phyloP scores from a whole-genome alignment of 2,329 filamentous ascomycete species.

The Alternaria postmessia region DNA sequence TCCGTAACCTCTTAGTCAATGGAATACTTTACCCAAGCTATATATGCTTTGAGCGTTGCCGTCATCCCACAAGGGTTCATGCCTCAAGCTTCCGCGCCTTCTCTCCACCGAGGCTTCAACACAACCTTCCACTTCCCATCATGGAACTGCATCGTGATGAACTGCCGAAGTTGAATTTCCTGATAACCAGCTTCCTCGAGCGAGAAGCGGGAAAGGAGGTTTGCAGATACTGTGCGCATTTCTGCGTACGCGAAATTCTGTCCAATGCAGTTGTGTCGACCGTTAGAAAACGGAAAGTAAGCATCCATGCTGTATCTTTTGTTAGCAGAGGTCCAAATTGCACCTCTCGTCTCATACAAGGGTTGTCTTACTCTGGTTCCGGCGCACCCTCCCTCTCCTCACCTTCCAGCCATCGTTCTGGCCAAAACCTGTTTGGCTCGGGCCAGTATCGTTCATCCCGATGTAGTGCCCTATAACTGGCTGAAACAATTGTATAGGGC shows the following conservation, averaged over 20 bases:
- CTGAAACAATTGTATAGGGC: constrained; percentile 2
- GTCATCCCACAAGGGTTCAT: not conserved
- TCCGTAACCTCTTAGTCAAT: not conserved
- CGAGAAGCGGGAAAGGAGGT: not conserved
- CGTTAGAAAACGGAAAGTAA: constrained; percentile 4
- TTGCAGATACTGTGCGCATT: constrained; percentile 6
- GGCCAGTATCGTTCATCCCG: constrained; percentile 2
- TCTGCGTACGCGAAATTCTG: constrained; percentile 5
- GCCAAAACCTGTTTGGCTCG: constrained; percentile 4
- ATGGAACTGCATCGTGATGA: constrained; percentile 4
- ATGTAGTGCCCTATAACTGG: constrained; percentile 2
- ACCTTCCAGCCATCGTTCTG: constrained; percentile 2
- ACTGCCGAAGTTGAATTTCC: constrained; percentile 4
- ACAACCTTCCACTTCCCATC: constrained; percentile 5
- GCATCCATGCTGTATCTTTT: not conserved
- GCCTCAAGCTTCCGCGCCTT: not conserved
- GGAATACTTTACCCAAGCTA: not conserved
- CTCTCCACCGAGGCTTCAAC: constrained; percentile 3
- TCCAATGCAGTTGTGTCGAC: constrained; percentile 2
- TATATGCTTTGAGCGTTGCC: not conserved
- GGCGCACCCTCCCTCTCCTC: constrained; percentile 3
- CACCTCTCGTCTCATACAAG: not conserved
- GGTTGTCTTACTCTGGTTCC: constrained; percentile 2
- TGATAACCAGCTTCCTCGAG: constrained; percentile 1
- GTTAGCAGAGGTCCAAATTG: not conserved